Evolutionary conservation across 2,329 filamentous ascomycete species (phyloP).

Genomic region (Cordyceps militaris): DNA sequence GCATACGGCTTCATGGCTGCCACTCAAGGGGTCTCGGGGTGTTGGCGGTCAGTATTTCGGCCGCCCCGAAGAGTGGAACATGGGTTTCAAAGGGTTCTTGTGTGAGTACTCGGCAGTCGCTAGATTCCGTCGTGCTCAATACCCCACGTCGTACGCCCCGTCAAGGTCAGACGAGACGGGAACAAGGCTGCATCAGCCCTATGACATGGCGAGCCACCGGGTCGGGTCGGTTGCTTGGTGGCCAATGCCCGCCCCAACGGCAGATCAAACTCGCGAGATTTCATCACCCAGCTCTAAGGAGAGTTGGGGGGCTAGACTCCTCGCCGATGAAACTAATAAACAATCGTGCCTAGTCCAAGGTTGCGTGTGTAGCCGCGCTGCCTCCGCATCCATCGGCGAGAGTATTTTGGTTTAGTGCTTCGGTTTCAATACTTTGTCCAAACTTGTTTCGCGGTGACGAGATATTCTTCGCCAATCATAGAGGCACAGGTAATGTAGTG

Average conservation of each 20-base stretch:
- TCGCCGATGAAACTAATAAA: background rate
- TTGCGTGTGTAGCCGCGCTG: background rate
- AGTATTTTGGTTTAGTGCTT: background rate
- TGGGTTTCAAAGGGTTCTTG: background rate
- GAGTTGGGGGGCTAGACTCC: background rate
- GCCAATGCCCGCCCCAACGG: background rate
- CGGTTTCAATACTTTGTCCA: no score
- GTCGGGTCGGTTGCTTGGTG: no score
- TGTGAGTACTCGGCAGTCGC: background rate
- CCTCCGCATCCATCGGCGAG: background rate
- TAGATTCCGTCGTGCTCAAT: background rate
- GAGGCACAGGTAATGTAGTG: no score
- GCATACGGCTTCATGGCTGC: no score
- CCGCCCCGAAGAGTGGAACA: background rate
- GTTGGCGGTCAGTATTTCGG: background rate
- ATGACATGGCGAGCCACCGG: background rate
- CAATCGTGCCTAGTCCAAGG: no score
- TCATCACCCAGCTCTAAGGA: background rate
- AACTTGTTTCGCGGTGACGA: no score
- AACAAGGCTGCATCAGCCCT: background rate
- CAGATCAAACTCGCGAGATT: background rate
- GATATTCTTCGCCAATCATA: no score
- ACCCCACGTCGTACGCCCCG: no score
- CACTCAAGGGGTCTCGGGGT: background rate
- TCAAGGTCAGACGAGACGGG: no score